Conservation (phyloP, 768 basidiomycete genomes). For the Psilocybe cyanescens region DNA sequence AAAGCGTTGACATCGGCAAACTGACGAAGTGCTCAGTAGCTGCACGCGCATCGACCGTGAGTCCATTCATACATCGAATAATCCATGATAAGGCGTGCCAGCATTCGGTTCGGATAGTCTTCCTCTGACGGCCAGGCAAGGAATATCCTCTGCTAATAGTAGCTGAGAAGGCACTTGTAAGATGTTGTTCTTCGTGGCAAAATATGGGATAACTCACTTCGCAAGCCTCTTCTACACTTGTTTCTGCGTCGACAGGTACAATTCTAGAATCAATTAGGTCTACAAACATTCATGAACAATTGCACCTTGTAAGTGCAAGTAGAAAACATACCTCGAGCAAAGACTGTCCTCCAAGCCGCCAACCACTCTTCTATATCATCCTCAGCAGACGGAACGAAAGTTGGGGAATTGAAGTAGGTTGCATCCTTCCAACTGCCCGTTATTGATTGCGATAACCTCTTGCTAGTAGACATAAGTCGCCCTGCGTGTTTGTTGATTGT, state of each 20-base stretch:
- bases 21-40: conserved; percentile 38
- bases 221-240: conserved; percentile 81
- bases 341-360: conserved; percentile 55
- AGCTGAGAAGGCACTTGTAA: conserved; percentile 40
- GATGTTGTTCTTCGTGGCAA: not conserved
- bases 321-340: conserved; percentile 55
- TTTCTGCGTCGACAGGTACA: conserved; percentile 68
- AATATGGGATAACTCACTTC: conserved; percentile 50
- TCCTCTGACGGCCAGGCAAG: conserved; percentile 67
- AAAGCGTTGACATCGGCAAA: conserved; percentile 91
- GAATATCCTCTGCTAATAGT: conserved; percentile 62
- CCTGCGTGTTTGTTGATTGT: conserved; percentile 1
- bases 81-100: conserved; percentile 46
- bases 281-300: conserved; percentile 26
- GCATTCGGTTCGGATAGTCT: conserved; percentile 25
- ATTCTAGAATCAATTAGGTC: conserved; percentile 75
- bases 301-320: not conserved
- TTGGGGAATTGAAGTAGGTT: conserved; percentile 16
- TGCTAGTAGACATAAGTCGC: conserved; percentile 36
- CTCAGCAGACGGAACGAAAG: conserved; percentile 28
- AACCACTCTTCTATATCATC: conserved; percentile 53
- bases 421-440: conserved; percentile 37
- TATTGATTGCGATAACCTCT: conserved; percentile 41
- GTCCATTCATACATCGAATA: conserved; percentile 70
- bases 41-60: not conserved